Evolutionary conservation across 345 rosid genomes (phyloP).

Genomic region (Arabidopsis suecica): DNA sequence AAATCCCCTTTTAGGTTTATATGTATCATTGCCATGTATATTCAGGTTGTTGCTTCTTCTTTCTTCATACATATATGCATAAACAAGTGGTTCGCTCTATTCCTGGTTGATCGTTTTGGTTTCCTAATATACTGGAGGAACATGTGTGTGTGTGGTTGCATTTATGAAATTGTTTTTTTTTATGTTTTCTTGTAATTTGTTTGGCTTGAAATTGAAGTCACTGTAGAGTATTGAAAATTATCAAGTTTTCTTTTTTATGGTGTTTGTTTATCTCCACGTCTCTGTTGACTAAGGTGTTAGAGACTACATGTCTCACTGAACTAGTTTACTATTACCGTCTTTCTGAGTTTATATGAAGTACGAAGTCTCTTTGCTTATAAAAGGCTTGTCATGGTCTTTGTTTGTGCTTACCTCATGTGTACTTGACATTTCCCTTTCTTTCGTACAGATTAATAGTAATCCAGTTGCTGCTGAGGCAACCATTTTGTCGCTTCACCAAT

Average conservation of each 20-base stretch:
- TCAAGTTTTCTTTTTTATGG: constrained; percentile 12
- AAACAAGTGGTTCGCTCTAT: neutral
- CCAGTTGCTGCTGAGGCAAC: constrained; percentile 88
- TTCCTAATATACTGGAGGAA: constrained; percentile 21
- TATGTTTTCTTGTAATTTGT: constrained; percentile 13
- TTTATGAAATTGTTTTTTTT: constrained; percentile 25
- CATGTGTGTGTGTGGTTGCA: constrained; percentile 33
- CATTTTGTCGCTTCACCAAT: constrained; percentile 74
- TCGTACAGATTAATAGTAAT: constrained; percentile 72
- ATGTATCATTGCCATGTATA: constrained; percentile 30
- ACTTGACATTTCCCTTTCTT: constrained; percentile 21
- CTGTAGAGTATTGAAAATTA: constrained; percentile 3
- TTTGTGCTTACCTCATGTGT: neutral
- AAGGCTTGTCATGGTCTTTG: neutral
- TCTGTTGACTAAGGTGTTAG: neutral
- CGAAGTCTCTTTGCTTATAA: neutral
- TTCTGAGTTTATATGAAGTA: neutral
- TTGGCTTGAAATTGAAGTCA: constrained; percentile 39
- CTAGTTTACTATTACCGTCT: constrained; percentile 10
- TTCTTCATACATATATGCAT: constrained; percentile 27
- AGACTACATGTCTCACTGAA: neutral
- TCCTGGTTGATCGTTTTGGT: constrained; percentile 20
- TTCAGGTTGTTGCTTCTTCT: constrained; percentile 62
- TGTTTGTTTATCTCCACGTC: constrained; percentile 15
- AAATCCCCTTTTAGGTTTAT: too few relatives aligned